phyloP scores from a whole-genome alignment of 495 filamentous ascomycete species.

The Trichoderma erinaceum region DNA sequence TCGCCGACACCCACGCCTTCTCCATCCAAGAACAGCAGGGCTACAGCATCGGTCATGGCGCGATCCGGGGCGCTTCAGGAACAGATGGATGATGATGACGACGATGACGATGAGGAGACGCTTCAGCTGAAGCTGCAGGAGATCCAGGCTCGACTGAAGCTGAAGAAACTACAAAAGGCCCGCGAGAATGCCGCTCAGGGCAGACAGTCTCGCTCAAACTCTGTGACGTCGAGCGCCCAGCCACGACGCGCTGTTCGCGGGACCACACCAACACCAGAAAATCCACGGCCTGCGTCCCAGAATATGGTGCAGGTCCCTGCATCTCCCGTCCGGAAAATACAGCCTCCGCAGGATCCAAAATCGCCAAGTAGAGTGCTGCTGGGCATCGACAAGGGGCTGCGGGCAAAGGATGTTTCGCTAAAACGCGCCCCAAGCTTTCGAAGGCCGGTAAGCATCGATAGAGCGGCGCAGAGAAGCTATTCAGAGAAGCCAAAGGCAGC shows the following conservation, averaged over 20 bases:
- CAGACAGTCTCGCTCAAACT: slow-evolving; percentile 8
- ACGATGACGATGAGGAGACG: slow-evolving; percentile 81
- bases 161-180: slow-evolving; percentile 73
- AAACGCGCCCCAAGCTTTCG: slow-evolving; percentile 58
- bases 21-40: slow-evolving; percentile 37
- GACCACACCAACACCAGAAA: slow-evolving; percentile 18
- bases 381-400: slow-evolving; percentile 85
- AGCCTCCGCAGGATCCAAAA: slow-evolving; percentile 40
- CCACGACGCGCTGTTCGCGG: slow-evolving; percentile 6
- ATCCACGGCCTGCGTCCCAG: slow-evolving; percentile 31
- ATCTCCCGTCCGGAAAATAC: slow-evolving; percentile 60
- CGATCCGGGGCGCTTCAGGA: slow-evolving; percentile 28
- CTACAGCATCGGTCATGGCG: slow-evolving; percentile 25
- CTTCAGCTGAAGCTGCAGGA: slow-evolving; percentile 74
- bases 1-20: slow-evolving; percentile 61
- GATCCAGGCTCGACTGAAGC: slow-evolving; percentile 78
- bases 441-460: slow-evolving; percentile 26
- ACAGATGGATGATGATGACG: slow-evolving; percentile 48
- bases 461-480: slow-evolving; percentile 29
- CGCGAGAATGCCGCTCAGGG: slow-evolving; percentile 28
- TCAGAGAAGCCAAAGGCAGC: slow-evolving; percentile 40
- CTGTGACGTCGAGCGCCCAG: not conserved
- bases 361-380: slow-evolving; percentile 76
- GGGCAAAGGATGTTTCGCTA: slow-evolving; percentile 76
- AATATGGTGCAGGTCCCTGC: slow-evolving; percentile 67